Base-by-base conservation (phyloP, 768 basidiomycete genomes). In the Naganishia onofrii region DNA sequence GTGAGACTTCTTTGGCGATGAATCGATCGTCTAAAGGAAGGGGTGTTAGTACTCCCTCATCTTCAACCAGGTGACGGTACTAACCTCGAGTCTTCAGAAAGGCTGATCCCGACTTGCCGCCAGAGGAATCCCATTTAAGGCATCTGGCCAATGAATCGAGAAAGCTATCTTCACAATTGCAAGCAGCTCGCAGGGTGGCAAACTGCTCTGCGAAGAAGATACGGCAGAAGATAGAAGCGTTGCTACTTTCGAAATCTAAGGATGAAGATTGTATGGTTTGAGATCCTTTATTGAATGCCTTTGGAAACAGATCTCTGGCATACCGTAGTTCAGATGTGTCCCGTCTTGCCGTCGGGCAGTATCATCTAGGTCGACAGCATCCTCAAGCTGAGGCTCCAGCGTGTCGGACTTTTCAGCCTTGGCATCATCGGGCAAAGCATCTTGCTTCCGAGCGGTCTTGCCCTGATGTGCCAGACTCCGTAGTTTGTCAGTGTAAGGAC, bases 201-300 rank as follows among this genome's bases (percentile, higher is more conserved):
- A 99, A 99, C 78, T 96, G 93, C 77, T 98, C 95, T 0, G 94
- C 93, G 79, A 92, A 97, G 54, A 98, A 87, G 70, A 97, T 89
- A 1, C 91, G 92, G 77, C 93, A 96, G 76, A 92, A 93, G 76
- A 96, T 94, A 31, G 88, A 91, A 66, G 94, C 82, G 23, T 90
- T 89, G 36, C 90, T 91, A 73, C 91, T 93, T 78, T 93, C 92
- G 74, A 94, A 93, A 67, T 57, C 72, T 73, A 48, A 53, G 21
- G n/a, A 58, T n/a, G 70, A 73, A 51, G 72, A 66, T 19, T 70
- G 60, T 7, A 15, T 42, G 2, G 1, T 51, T 48, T 34, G 72
- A 52, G 55, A 42, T 17, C 15, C 44, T 38, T 23, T 44, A 36
- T 56, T 23, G 5, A 28, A 17, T 23, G 8, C 31, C n/a, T 1